Conservation (phyloP, 2,329 filamentous ascomycete genomes). For the Dothistroma pini region DNA sequence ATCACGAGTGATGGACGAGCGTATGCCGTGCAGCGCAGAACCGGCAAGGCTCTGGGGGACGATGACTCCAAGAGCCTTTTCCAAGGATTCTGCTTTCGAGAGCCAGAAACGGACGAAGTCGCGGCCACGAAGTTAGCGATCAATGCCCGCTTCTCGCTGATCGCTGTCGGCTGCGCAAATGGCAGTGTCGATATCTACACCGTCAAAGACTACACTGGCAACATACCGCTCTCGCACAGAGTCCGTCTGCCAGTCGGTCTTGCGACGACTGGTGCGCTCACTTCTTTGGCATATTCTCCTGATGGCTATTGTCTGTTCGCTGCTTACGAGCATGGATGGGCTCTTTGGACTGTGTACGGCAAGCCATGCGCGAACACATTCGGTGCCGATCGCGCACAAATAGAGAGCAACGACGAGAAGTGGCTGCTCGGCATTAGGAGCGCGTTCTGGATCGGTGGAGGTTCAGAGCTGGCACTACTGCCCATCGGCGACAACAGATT, state of each 20-base stretch:
- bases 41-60: slow-evolving; percentile 31
- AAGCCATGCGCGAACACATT: slow-evolving; percentile 87
- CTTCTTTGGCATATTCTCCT: slow-evolving; percentile 78
- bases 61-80: slow-evolving; percentile 65
- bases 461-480: slow-evolving; percentile 77
- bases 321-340: slow-evolving; percentile 89
- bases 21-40: slow-evolving; percentile 78
- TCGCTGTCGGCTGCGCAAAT: slow-evolving; percentile 78
- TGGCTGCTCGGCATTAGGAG: slow-evolving; percentile 79
- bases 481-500: slow-evolving; percentile 66
- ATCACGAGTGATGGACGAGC: slow-evolving; percentile 81
- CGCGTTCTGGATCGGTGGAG: slow-evolving; percentile 82
- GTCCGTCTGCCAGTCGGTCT: slow-evolving; percentile 67
- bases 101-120: slow-evolving; percentile 57
- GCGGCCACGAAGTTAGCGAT: slow-evolving; percentile 73
- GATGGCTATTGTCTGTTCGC: slow-evolving; percentile 96
- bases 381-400: slow-evolving; percentile 60
- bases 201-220: slow-evolving; percentile 87
- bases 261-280: slow-evolving; percentile 65
- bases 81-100: slow-evolving; percentile 86
- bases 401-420: slow-evolving; percentile 66
- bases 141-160: slow-evolving; percentile 90
- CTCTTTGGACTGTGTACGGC: slow-evolving; percentile 95
- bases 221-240: slow-evolving; percentile 81
- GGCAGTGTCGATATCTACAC: slow-evolving; percentile 86